Base-by-base conservation (phyloP, 208 protist genomes). In the Strigomonas oncopelti region DNA sequence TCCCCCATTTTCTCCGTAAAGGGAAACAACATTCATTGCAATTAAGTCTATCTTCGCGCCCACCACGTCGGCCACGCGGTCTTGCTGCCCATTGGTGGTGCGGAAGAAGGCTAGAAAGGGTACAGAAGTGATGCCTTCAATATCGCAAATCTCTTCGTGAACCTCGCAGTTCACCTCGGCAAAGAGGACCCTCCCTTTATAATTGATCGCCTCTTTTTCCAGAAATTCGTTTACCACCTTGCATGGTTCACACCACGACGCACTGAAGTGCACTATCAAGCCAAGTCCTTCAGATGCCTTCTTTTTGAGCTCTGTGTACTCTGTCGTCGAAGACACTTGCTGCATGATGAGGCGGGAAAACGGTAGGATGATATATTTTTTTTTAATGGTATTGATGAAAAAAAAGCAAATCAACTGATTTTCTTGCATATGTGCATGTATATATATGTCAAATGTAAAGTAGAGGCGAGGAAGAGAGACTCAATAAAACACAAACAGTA, bases 161-260 rank as follows among this genome's bases (percentile, higher is more conserved):
- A 72, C 70, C 28, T 91, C 92, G 34, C 77, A 81, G 62, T 94
- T 80, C 16, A 96, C 90, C 61, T 93, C 84, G 18, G 78, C 87
- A 68, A 97, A 94, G 24, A 84, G 20, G 5, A 97, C 71, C 0
- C 62, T 74, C 25, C 68, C 79, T 18, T 78, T 68, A 67, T 90
- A 92, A 48, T 48, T 52, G 24, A 61, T 59, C 24, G 71, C 62
- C 36, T 83, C 65, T 46, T 70, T 72, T 25, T 66, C 61, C 25
- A 96, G 65, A 29, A 81, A 64, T 29, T 52, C 78, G 52, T 84
- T 86, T 16, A 98, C 87, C 5, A 68, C 72, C 29, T 81, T 78
- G 71, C 89, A 96, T 2, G 94, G 91, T 57, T 91, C 89, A 70
- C 94, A 98, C 93, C 93, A 97, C 29, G 59, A 54, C 42, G 93